Percentiles rank a stretch among this genome's conserved stretches.
phyloP scores from a whole-genome alignment of 2,329 filamentous ascomycete genomes.

The Diaporthe sp. region DNA sequence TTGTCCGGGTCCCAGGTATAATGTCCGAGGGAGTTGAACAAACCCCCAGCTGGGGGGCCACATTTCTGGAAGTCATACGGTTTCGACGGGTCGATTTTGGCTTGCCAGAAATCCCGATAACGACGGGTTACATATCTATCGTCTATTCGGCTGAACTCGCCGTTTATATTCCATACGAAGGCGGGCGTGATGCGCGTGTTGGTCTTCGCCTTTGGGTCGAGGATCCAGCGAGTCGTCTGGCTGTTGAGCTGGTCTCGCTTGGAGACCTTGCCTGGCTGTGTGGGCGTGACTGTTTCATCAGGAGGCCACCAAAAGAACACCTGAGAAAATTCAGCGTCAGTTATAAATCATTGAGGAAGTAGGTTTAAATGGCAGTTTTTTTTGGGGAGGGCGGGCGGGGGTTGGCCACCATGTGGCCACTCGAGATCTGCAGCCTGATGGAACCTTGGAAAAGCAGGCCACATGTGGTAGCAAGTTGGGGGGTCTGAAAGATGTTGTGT shows the following conservation, averaged over 20 bases:
- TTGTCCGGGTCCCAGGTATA: conserved; percentile 54
- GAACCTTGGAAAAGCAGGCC: too few relatives aligned
- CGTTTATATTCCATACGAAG: conserved; percentile 57
- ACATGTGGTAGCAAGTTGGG: too few relatives aligned
- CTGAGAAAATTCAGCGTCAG: too few relatives aligned
- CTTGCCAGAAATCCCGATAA: too few relatives aligned
- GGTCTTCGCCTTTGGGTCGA: conserved; percentile 54
- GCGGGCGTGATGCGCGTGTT: conserved; percentile 55
- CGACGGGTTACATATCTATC: too few relatives aligned
- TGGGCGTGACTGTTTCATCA: conserved; percentile 43
- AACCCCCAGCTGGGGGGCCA: conserved; percentile 57
- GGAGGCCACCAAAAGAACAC: conserved; percentile 62
- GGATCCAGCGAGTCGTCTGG: conserved; percentile 57
- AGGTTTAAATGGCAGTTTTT: too few relatives aligned
- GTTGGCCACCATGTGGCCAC: too few relatives aligned
- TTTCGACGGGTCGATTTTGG: conserved; percentile 51
- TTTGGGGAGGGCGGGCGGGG: too few relatives aligned
- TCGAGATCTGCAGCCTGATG: too few relatives aligned
- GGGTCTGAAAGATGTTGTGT: too few relatives aligned
- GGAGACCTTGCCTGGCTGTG: conserved; percentile 41
- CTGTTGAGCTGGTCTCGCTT: conserved; percentile 54
- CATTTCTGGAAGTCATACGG: conserved; percentile 62
- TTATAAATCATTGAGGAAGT: too few relatives aligned
- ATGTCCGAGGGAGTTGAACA: conserved; percentile 64
- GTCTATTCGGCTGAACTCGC: conserved; percentile 65